These are phyloP conservation scores for Mortierella sp. DNA, from an alignment of 371 early-diverging fungal genomes.

Conservation along the genomic window DNA sequence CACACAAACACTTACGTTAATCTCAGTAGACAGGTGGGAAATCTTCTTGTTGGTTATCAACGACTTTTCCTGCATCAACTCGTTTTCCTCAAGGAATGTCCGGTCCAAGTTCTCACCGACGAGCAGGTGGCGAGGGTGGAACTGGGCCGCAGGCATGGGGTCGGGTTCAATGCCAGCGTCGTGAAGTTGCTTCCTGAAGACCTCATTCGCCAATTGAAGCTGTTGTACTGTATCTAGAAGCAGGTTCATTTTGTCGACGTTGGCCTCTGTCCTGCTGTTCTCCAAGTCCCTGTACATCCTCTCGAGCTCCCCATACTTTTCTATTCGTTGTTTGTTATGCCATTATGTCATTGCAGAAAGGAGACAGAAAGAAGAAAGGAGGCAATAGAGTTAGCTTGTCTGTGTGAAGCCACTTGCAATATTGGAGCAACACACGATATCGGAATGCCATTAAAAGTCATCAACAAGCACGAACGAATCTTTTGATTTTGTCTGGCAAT, in stretches of 20 bases:
- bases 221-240: constrained; percentile 45
- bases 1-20: constrained; percentile 29
- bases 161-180: constrained; percentile 49
- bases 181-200: constrained; percentile 39
- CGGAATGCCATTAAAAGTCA: neutral
- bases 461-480: neutral
- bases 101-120: constrained; percentile 41
- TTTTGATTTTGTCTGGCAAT: neutral
- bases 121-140: constrained; percentile 29
- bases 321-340: constrained; percentile 4
- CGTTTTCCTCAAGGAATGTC: constrained; percentile 45
- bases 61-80: constrained; percentile 32
- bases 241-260: constrained; percentile 49
- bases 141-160: constrained; percentile 31
- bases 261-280: constrained; percentile 33
- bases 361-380: neutral
- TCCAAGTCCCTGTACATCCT: constrained; percentile 22
- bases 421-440: neutral
- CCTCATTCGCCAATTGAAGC: constrained; percentile 46
- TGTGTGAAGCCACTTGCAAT: neutral
- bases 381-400: neutral
- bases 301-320: constrained; percentile 40
- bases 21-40: constrained; percentile 31
- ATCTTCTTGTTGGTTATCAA: constrained; percentile 42
- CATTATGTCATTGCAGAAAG: neutral